Evolutionary conservation across 2,329 filamentous ascomycete genomes (phyloP), one percentile per base, ranked within the genome.

Genomic region (Penicillium thymicola): DNA sequence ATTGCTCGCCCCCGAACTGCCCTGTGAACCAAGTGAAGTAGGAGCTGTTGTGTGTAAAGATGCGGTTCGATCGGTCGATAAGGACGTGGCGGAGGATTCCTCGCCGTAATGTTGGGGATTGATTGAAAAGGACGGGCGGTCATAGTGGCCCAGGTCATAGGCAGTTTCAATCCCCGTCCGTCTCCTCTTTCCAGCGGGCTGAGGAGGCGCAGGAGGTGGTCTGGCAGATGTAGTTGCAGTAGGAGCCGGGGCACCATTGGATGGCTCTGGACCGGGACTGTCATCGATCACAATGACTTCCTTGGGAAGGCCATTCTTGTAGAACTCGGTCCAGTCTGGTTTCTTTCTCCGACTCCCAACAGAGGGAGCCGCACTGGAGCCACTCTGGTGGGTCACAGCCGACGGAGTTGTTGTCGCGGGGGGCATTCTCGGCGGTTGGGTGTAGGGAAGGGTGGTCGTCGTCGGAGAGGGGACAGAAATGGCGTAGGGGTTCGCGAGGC

Each of bases 1-100:
- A 62, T 79, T 84, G 73, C 82, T 77, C 9, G 75, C 72, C 38
- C 73, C 72, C 28, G 74, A 73, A 58, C 77, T 83, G 28, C 78
- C 79, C 64, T 83, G 81, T 7, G 89, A 92, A 14, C 87, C 88
- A 6, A 92, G 77, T 14, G 93, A 97, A 0, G 94, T 97, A 5
- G 92, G 87, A 42, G 93, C 93, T 0, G 92, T 97, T 4, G 91
- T 94, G 68, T 93, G 86, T 55, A 92, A 79, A 16, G 90, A 94
- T 32, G 89, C 89, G 14, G 90, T 95, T 61, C 90, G 85, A 73
- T 93, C 91, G 63, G 88, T 94, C 5, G 91, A 95, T 54, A 87
- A 81, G 13, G 89, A 91, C 43, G 89, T 88, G 49, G 83, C 85
- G 52, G 84, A 86, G 14, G 84, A 83, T 14, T 85, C 85, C 44